Base-by-base conservation (phyloP, 2,329 filamentous ascomycete genomes). In the Mycocentrospora acerina region DNA sequence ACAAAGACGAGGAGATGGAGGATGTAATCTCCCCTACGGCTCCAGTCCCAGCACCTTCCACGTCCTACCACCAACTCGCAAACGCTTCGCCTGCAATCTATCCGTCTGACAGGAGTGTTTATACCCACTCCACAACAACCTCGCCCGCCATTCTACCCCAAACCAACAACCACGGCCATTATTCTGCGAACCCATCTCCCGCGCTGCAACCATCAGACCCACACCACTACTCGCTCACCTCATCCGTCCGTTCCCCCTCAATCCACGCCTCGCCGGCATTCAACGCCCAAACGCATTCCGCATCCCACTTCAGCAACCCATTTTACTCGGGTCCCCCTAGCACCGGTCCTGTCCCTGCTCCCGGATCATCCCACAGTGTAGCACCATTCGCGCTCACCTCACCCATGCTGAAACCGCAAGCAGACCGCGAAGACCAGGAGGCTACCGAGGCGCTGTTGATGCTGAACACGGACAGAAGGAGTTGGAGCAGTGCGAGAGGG, bases 401-500 rank as follows among this genome's bases (percentile, higher is more conserved):
- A 9, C 67, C 68, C 8, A 64, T 63, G 9, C 42, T 70, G 5
- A 56, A 52, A 4, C 62, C 67, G 3, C 63, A 63, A 42, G 52
- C 65, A 17, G 64, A 65, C 32, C 70, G 54, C 7, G 64, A 72
- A 19, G 73, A 76, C 29, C 84, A 90, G 44, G 88, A 93, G 64
- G 90, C 89, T 1, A 93, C 89, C 7, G 85, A 88, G 10, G 90
- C 90, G 3, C 66, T 95, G 53, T 68, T 95, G 63, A 95, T 95
- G 90, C 72, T 96, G 42, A 94, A 90, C 51, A 82, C 77, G 37
- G 89, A 93, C 62, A 79, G 88, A 27, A 76, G 88, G 24, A 51
- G 41, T 6, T 50, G 53, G 35, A 44, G 37, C 22, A 41, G 46
- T 3, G 63, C 54, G 14, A 49, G 66, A 17, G 66, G 65, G 8